Base-by-base conservation (phyloP, 805 yeast genomes). In the Blastobotrys parvus region DNA sequence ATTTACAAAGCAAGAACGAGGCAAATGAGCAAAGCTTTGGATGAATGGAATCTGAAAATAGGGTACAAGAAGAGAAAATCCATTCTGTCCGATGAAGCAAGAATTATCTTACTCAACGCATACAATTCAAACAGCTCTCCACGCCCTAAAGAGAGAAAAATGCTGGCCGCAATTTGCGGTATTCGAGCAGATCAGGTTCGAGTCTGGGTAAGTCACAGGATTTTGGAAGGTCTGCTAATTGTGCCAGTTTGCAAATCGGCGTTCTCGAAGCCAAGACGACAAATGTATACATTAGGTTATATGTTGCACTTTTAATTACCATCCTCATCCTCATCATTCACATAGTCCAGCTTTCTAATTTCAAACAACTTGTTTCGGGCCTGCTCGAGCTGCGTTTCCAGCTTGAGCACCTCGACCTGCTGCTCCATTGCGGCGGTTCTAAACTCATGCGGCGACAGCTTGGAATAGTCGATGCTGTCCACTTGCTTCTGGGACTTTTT, bases 381-480 rank as follows among this genome's bases (percentile, higher is more conserved):
- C 17, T 74, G 61, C 38, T 65, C 65, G 52, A 88, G 68, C 37
- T 82, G 74, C 53, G 83, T 83, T 56, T 87, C 95, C 44, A 87
- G 68, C 61, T 83, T 84, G 62, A 87, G 69, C 40, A 88, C 87
- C 58, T 84, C 89, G 4, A 87, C 95, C 60, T 87, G 96, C 61
- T 86, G 95, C 58, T 86, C 94, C 94, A 87, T 84, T 54, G 88
- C 92, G 18, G 77, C 74, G 0, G 94, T 82, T 62, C 82, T 83
- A 54, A 84, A 86, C 61, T 86, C 94, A 58, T 83, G 85, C 23
- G 83, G 74, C 6, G 85, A 70, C 44, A 85, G 62, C 54, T 72
- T 74, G 18, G 83, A 69, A 57, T 79, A 82, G 59, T 88, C 94
- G 44, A 79, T 63, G 29, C 68, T 69, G 20, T 55, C 59, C n/a